Evolutionary conservation across 148 eudicot species (phyloP), one percentile per base, ranked within the genome.

Genomic region (Silene latifolia): DNA sequence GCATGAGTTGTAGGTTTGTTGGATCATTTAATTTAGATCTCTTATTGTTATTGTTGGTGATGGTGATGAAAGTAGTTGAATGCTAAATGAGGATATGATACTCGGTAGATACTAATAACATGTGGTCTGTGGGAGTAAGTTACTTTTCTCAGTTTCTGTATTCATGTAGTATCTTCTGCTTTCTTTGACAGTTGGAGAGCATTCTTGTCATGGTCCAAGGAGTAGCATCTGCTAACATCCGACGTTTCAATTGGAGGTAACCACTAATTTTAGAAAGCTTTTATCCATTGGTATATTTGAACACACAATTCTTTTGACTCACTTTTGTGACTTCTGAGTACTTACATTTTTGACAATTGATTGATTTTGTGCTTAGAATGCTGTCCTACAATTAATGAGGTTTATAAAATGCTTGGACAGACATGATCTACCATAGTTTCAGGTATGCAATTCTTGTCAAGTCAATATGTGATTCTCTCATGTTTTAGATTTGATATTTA

Each of bases 371-470:
- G 58, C 79, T 51, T 74, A 92, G 98, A 90, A 85, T 88, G 98
- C 63, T 86, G 90, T 61, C 96, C 93, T 74, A 96, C 96, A 23
- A 92, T 92, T 72, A 96, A 90, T 96, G 27, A 87, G 85, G 68
- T 90, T 90, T 83, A 93, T 92, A 44, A 89, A 92, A 79, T 92
- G 89, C 63, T 91, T 92, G 78, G 91, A 83, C 42, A 87, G 98
- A 84, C 87, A 88, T 65, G 98, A 90, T 65, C 70, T 90, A 62
- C 98, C 98, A 78, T 93, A 90, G 77, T 85, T 90, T 70, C 97
- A 90, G 88, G 97, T 92, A 74, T 63, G 86, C 25, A 17, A 35
- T 48, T n/a, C n/a, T n/a, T n/a, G n/a, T n/a, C n/a, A n/a, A n/a
- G n/a, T n/a, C n/a, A n/a, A n/a, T n/a, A n/a, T 69, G 32, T 8